Evolutionary conservation across 2,329 filamentous ascomycete species (phyloP), one percentile per base, ranked within the genome.

Genomic region (Fusarium haematococcum): DNA sequence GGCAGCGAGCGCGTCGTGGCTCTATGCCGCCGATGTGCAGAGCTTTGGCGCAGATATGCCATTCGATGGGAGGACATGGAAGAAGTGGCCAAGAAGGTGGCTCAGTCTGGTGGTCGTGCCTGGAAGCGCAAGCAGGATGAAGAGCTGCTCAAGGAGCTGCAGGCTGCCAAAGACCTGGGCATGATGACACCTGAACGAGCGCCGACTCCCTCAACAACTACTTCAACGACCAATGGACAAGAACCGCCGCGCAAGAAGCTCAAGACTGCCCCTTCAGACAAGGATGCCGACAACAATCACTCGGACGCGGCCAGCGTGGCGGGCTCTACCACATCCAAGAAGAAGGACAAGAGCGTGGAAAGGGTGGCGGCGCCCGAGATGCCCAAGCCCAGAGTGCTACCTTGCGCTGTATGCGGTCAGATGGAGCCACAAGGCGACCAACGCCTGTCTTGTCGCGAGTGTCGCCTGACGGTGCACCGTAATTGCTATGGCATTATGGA

Each of bases 41-140:
- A 97, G 78, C 86, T 99, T 10, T 99, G 97, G 97, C 92, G 97
- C 59, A 94, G 96, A 74, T 99, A 99, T 82, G 96, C 93, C 18
- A 95, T 99, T 71, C 94, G 97, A 75, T 99, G 95, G 91, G 97
- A 98, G 82, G 94, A 97, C 75, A 89, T 95, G 16, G 97, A 98
- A 48, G 96, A 98, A 78, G 90, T 98, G 41, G 91, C 92, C 43
- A 97, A 95, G 85, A 97, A 98, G 84, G 91, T 97, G 48, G 90
- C 92, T 1, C 91, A 93, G 73, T 91, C 92, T 54, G 94, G 95
- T 50, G 93, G 94, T 54, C 92, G 94, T 76, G 93, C 94, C 6
- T 95, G 92, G 91, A 97, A 97, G 84, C 91, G 94, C 68, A 94
- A 93, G 80, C 92, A 97, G 67, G 97, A 99, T 74, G 96, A 98